A percentile compares a stretch with the other conserved stretches of the same genome.
Conservation (phyloP, 2,329 filamentous ascomycete species). For the Microcyclosporella mali region DNA sequence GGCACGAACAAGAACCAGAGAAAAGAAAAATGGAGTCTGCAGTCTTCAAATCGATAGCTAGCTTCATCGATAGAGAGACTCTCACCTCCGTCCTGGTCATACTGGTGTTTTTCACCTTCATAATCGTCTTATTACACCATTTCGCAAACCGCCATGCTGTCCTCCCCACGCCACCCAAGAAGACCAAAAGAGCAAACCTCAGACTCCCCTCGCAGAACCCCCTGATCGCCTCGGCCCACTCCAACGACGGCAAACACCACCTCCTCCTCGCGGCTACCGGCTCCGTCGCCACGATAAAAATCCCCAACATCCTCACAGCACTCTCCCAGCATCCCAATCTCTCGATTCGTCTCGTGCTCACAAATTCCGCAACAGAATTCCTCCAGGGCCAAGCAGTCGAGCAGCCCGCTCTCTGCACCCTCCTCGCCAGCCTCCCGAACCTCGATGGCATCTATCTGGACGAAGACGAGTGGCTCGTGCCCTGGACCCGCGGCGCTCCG, state of each 20-base stretch:
- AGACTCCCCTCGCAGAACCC: conserved; percentile 25
- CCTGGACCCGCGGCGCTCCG: conserved; percentile 70
- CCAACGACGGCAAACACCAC: conserved; percentile 51
- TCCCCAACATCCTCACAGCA: conserved; percentile 45
- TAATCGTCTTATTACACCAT: no score
- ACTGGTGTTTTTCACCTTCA: no score
- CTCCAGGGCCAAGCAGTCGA: conserved; percentile 68
- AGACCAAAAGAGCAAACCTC: neutral
- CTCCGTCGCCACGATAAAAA: conserved; percentile 84
- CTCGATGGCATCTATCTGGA: conserved; percentile 79
- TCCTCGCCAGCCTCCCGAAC: conserved; percentile 57
- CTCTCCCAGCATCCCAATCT: conserved; percentile 51
- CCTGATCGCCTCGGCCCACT: conserved; percentile 34
- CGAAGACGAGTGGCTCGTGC: conserved; percentile 73
- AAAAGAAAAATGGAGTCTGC: no score
- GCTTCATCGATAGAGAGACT: no score
- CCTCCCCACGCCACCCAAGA: no score
- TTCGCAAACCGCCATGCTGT: no score
- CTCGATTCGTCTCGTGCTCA: conserved; percentile 81
- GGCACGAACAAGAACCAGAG: no score
- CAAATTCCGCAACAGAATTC: conserved; percentile 66
- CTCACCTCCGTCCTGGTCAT: no score
- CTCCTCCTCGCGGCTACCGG: conserved; percentile 62
- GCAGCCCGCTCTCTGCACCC: conserved; percentile 60
- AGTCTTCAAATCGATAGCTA: no score